Percentiles rank a stretch among this genome's conserved stretches.
phyloP scores from a whole-genome alignment of 2,329 filamentous ascomycete species.

The Diaporthe aspalathi region DNA sequence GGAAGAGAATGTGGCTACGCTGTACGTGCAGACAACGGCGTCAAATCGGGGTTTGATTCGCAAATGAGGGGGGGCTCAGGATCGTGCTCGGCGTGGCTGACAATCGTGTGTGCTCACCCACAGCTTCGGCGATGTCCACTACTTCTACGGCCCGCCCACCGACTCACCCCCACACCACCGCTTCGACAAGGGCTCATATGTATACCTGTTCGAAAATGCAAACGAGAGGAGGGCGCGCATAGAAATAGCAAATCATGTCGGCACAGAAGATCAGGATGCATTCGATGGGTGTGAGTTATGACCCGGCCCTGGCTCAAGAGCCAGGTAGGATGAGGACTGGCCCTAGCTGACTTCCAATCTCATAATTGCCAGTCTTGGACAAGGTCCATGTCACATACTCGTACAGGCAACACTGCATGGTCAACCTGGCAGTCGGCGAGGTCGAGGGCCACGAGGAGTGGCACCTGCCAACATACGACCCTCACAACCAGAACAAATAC shows the following conservation, averaged over 20 bases:
- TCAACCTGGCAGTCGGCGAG: slow-evolving; percentile 73
- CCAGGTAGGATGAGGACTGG: background rate
- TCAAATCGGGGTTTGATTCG: too few species aligned
- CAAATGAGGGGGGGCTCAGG: slow-evolving; percentile 3
- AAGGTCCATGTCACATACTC: slow-evolving; percentile 74
- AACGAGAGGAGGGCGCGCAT: slow-evolving; percentile 74
- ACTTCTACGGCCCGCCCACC: slow-evolving; percentile 78
- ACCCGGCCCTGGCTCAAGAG: slow-evolving; percentile 33
- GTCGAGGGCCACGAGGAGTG: slow-evolving; percentile 69
- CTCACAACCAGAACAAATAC: slow-evolving; percentile 79
- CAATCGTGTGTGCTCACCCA: slow-evolving; percentile 9
- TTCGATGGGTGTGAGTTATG: slow-evolving; percentile 77
- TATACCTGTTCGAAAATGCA: slow-evolving; percentile 83
- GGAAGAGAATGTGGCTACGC: slow-evolving; percentile 60
- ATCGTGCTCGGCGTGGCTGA: slow-evolving; percentile 42
- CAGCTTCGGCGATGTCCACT: slow-evolving; percentile 83
- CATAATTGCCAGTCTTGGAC: slow-evolving; percentile 68
- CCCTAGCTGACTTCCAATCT: slow-evolving; percentile 41
- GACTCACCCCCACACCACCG: slow-evolving; percentile 79
- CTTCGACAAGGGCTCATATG: slow-evolving; percentile 83
- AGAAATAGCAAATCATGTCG: slow-evolving; percentile 80
- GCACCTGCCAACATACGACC: slow-evolving; percentile 80
- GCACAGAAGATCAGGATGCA: slow-evolving; percentile 81
- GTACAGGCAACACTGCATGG: slow-evolving; percentile 78
- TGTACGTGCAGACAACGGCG: slow-evolving; percentile 49